Conservation (phyloP, 192 early-diverging fungal genomes). For the Linnemannia exigua region DNA sequence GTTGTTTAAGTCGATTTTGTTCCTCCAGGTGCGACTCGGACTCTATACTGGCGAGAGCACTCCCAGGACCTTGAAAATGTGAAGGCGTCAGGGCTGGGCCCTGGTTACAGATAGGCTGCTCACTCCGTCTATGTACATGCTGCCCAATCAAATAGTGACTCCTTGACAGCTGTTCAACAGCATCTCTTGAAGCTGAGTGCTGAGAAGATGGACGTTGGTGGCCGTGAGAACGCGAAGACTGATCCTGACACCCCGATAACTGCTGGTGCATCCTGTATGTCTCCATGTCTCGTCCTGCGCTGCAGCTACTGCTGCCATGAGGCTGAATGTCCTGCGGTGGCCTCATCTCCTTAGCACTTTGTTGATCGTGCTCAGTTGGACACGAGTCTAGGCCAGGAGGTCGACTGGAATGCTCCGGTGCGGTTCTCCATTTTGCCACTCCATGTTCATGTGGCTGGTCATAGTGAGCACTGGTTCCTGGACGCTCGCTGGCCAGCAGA, state of each 20-base stretch:
- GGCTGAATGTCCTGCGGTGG: not conserved
- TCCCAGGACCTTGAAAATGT: no score
- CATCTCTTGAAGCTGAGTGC: not conserved
- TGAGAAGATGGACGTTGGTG: not conserved
- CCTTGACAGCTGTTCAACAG: not conserved
- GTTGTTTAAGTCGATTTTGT: not conserved
- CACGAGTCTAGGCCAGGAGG: not conserved
- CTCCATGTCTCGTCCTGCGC: not conserved
- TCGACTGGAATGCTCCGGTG: not conserved
- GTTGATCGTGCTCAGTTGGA: not conserved
- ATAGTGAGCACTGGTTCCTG: not conserved
- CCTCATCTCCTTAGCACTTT: not conserved
- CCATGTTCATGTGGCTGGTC: not conserved
- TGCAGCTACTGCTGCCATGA: not conserved
- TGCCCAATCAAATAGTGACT: not conserved
- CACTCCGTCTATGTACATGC: not conserved
- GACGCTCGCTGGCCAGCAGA: not conserved
- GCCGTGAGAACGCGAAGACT: not conserved
- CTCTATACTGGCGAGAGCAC: not conserved
- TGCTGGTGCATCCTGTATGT: not conserved
- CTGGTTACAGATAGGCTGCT: not conserved
- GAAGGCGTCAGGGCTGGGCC: not conserved
- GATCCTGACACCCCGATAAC: not conserved
- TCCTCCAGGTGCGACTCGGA: not conserved
- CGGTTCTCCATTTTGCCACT: not conserved